phyloP scores from a whole-genome alignment of 805 yeast species.

The Barnettozyma californica region DNA sequence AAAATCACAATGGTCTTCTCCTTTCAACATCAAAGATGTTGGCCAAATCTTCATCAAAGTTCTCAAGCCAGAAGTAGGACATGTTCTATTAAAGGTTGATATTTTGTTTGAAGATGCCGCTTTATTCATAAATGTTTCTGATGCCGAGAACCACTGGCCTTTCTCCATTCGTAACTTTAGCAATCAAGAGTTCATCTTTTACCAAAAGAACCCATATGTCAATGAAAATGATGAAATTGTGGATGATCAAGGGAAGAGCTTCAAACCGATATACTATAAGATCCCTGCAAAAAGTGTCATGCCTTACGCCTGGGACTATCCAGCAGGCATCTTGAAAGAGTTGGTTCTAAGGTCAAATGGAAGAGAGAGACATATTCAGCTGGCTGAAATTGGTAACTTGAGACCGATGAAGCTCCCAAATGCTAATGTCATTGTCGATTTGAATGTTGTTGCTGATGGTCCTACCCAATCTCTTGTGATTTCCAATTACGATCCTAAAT shows the following conservation, averaged over 20 bases:
- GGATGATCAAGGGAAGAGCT: slow-evolving; percentile 44
- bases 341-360: slow-evolving; percentile 67
- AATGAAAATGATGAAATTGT: slow-evolving; percentile 60
- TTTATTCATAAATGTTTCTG: slow-evolving; percentile 65
- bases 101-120: slow-evolving; percentile 77
- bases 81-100: slow-evolving; percentile 65
- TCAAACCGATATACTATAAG: slow-evolving; percentile 73
- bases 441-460: slow-evolving; percentile 94
- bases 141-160: slow-evolving; percentile 85
- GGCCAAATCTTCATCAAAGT: slow-evolving; percentile 79
- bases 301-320: slow-evolving; percentile 98
- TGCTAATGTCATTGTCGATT: slow-evolving; percentile 56
- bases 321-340: slow-evolving; percentile 83
- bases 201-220: slow-evolving; percentile 73
- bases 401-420: slow-evolving; percentile 77
- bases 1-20: slow-evolving; percentile 75
- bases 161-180: slow-evolving; percentile 86
- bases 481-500: slow-evolving; percentile 72
- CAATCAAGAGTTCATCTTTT: slow-evolving; percentile 78
- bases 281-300: slow-evolving; percentile 88
- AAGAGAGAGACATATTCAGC: slow-evolving; percentile 69
- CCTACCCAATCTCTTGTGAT: slow-evolving; percentile 86
- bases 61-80: slow-evolving; percentile 57
- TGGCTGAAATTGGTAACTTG: slow-evolving; percentile 90
- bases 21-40: slow-evolving; percentile 76